phyloP scores from a whole-genome alignment of 2,329 filamentous ascomycete species.

The Sarocladiaceae sp. region DNA sequence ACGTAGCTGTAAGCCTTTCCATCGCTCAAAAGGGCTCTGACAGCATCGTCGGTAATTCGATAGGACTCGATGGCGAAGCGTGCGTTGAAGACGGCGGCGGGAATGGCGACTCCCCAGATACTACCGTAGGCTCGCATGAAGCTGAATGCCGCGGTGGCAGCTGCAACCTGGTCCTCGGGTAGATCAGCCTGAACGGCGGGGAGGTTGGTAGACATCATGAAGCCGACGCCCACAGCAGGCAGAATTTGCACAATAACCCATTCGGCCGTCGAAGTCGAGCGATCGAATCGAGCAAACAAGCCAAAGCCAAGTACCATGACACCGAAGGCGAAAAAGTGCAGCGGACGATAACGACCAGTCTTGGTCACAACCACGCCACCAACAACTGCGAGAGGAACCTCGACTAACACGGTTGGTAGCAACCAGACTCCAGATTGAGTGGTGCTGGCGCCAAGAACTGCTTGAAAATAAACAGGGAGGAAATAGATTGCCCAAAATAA shows the following conservation, averaged over 20 bases:
- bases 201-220: slow-evolving; percentile 37
- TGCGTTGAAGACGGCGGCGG: slow-evolving; percentile 33
- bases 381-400: slow-evolving; percentile 22
- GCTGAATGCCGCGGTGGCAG: slow-evolving; percentile 31
- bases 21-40: not conserved
- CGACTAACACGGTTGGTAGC: slow-evolving; percentile 25
- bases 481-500: slow-evolving; percentile 34
- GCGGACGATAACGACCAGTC: slow-evolving; percentile 26
- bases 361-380: slow-evolving; percentile 24
- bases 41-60: not conserved
- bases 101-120: slow-evolving; percentile 42
- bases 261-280: slow-evolving; percentile 23
- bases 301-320: slow-evolving; percentile 36
- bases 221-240: slow-evolving; percentile 34
- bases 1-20: not conserved
- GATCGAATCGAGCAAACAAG: slow-evolving; percentile 32
- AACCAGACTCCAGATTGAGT: slow-evolving; percentile 26
- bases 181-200: slow-evolving; percentile 37
- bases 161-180: slow-evolving; percentile 28
- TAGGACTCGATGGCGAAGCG: not conserved
- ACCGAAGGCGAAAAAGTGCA: slow-evolving; percentile 32
- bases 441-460: slow-evolving; percentile 28
- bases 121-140: slow-evolving; percentile 41
- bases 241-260: slow-evolving; percentile 38
- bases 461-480: slow-evolving; percentile 43